phyloP scores from a whole-genome alignment of 192 early-diverging fungal species.

The Endogone sp. region DNA sequence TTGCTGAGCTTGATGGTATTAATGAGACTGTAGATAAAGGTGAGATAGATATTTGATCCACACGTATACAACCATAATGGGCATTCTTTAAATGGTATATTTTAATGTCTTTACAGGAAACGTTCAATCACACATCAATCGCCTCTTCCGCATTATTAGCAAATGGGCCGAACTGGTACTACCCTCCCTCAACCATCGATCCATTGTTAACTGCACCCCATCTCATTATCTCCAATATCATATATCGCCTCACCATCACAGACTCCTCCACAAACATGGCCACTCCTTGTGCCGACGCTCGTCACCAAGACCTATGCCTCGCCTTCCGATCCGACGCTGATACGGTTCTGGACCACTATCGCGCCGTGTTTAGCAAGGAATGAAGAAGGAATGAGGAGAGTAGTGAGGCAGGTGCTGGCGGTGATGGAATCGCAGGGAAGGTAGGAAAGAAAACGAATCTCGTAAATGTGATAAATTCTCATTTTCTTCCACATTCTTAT shows the following conservation, averaged over 20 bases:
- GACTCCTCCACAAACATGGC: neutral
- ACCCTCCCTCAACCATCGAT: neutral
- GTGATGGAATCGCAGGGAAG: neutral
- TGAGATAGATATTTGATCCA: neutral
- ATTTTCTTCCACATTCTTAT: no score
- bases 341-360: neutral
- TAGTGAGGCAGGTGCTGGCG: neutral
- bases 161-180: neutral
- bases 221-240: neutral
- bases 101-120: neutral
- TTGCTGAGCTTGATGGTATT: neutral
- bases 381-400: neutral
- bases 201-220: neutral
- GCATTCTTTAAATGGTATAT: no score
- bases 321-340: neutral
- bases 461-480: no score
- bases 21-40: neutral
- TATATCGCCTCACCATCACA: neutral
- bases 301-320: neutral
- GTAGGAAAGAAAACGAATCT: no score
- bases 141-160: neutral
- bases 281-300: neutral
- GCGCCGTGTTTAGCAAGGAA: neutral
- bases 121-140: neutral
- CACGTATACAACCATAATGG: no score